These are phyloP conservation scores for Pyricularia grisea DNA, from an alignment of 2,329 filamentous ascomycete species.

Conservation along the genomic window DNA sequence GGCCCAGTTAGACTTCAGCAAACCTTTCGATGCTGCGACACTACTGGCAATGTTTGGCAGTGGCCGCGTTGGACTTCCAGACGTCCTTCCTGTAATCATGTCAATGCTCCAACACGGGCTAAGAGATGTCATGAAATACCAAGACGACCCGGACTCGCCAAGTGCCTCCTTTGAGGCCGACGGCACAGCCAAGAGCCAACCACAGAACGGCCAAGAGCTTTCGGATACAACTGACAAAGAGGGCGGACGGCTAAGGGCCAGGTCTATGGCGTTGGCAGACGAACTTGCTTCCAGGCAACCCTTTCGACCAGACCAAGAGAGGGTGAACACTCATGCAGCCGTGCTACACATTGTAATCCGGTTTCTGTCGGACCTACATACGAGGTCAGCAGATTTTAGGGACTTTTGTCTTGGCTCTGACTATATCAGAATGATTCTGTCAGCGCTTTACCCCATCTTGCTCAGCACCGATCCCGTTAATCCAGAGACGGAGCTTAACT, in stretches of 20 bases:
- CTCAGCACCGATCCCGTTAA: conserved; percentile 78
- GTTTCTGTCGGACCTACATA: conserved; percentile 71
- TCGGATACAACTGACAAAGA: conserved; percentile 7
- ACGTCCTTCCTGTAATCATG: conserved; percentile 70
- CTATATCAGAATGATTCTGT: conserved; percentile 71
- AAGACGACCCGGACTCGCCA: conserved; percentile 50
- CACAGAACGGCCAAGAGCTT: conserved; percentile 3
- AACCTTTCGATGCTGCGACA: conserved; percentile 63
- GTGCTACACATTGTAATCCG: conserved; percentile 69
- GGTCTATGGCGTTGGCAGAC: conserved; percentile 58
- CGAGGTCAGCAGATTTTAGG: conserved; percentile 66
- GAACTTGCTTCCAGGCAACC: conserved; percentile 30
- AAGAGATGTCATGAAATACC: conserved; percentile 56
- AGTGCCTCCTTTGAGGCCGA: conserved; percentile 8
- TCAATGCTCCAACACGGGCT: conserved; percentile 83
- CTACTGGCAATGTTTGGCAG: conserved; percentile 66
- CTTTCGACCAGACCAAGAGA: conserved; percentile 33
- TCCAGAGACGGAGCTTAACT: conserved; percentile 79
- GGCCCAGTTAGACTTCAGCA: conserved; percentile 61
- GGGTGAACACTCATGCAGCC: conserved; percentile 46
- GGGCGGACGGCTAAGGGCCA: conserved; percentile 33
- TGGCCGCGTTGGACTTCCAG: conserved; percentile 61
- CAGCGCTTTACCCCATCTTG: conserved; percentile 76
- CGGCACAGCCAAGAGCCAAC: conserved; percentile 14
- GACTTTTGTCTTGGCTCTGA: conserved; percentile 75